These are phyloP conservation scores for Rhodamnia rubescens DNA, from an alignment of 345 rosid species.

Conservation along the genomic window DNA sequence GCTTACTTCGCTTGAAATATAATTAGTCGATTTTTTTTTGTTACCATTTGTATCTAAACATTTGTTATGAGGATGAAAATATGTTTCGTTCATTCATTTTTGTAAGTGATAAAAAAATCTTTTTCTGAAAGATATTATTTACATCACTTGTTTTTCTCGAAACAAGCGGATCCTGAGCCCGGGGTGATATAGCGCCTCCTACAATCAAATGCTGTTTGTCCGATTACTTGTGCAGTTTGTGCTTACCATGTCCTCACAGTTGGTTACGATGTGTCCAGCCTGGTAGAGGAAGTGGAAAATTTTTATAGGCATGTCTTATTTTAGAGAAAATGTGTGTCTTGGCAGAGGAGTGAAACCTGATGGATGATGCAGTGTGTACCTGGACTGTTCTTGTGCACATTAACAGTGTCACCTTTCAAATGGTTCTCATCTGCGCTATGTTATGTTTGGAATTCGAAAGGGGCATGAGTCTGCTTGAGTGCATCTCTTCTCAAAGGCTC, in stretches of 20 bases:
- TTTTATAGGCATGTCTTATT: neutral
- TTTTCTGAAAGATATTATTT: neutral
- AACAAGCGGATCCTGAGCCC: neutral
- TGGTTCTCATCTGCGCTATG: neutral
- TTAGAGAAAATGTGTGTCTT: neutral
- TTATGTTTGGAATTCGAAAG: neutral
- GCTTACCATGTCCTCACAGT: neutral
- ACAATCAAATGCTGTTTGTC: neutral
- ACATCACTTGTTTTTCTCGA: neutral
- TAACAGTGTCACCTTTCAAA: neutral
- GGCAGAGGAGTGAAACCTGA: neutral
- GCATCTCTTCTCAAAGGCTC: neutral
- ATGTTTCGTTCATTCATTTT: neutral
- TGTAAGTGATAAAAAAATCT: neutral
- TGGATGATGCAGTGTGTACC: neutral
- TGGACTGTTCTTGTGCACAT: neutral
- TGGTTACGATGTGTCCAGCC: neutral
- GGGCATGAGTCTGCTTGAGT: neutral
- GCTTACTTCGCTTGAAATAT: neutral
- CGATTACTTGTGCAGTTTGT: too few species aligned
- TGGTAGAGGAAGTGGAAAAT: neutral
- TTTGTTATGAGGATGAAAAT: too few species aligned
- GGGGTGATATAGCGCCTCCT: neutral
- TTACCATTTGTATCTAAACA: too few species aligned
- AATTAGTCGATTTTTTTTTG: too few species aligned